Percentiles rank a stretch among this genome's conserved stretches.
These are phyloP conservation scores for Aspergillus taichungensis DNA, from an alignment of 495 filamentous ascomycete genomes.

Conservation along the genomic window DNA sequence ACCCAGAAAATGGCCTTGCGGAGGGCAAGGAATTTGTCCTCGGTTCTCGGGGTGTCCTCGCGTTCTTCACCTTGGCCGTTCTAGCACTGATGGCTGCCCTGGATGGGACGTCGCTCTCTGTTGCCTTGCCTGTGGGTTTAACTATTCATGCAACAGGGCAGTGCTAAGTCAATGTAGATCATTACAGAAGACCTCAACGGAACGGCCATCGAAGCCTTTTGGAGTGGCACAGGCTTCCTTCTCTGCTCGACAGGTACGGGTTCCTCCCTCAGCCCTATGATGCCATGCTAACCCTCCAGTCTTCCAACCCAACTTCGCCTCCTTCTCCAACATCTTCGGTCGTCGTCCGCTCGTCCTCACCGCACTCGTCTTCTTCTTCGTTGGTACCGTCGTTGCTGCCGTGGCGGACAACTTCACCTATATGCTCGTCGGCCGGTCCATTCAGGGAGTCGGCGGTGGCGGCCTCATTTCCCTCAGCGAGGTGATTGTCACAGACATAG, in stretches of 20 bases:
- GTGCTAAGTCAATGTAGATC: conserved; percentile 13
- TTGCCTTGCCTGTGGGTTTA: conserved; percentile 54
- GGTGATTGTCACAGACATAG: conserved; percentile 62
- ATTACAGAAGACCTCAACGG: conserved; percentile 37
- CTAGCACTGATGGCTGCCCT: conserved; percentile 61
- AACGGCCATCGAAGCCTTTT: conserved; percentile 50
- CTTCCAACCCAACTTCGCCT: conserved; percentile 34
- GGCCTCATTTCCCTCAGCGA: conserved; percentile 58
- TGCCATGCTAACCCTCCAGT: conserved; percentile 8
- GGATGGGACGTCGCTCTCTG: conserved; percentile 65
- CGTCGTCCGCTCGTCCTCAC: conserved; percentile 38
- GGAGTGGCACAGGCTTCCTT: conserved; percentile 48
- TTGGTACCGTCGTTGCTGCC: conserved; percentile 49
- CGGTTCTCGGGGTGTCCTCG: conserved; percentile 17
- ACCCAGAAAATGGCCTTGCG: no score
- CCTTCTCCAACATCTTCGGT: conserved; percentile 35
- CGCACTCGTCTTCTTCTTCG: conserved; percentile 45
- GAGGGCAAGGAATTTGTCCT: conserved; percentile 16
- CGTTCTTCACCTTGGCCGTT: conserved; percentile 43
- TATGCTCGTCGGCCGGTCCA: conserved; percentile 55
- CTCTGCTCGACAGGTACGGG: conserved; percentile 34
- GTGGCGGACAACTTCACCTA: conserved; percentile 50
- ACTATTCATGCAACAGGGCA: background rate
- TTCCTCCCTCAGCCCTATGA: background rate
- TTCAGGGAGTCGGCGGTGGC: conserved; percentile 68